Base-by-base conservation (phyloP, 768 basidiomycete species). In the Hygrocybe punicea region DNA sequence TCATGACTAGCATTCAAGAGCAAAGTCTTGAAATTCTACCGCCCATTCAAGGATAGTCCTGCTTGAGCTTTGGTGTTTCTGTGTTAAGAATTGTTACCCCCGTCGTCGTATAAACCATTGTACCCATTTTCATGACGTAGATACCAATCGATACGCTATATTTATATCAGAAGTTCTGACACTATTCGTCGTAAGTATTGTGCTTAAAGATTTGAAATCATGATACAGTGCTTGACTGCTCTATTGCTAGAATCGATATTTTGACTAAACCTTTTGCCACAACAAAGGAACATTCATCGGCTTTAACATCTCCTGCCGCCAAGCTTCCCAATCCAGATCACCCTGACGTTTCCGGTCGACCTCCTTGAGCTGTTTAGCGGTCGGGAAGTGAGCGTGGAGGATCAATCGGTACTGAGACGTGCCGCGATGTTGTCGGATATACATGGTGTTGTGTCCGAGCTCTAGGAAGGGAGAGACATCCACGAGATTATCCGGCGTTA, bases 21-120 rank as follows among this genome's bases (percentile, higher is more conserved):
- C 1, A 86, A 90, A 63, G 72, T 91, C 37, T 78, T 86, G 80
- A 86, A 83, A 67, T 77, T 86, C 67, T 91, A 90, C 70, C 85
- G 84, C 9, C 29, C 29, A 4, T 29, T 29, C 29, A 29, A 29
- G 8, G 29, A 29, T 8, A 29, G 8, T 29, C 29, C 29, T 29
- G 29, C 29, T 29, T 29, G 29, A 29, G 8, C 29, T 29, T 29
- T 8, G 29, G 8, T 29, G 29, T 29, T 29, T 4, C 29, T 29
- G 29, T 29, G 4, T 4, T 29, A 8, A 29, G 8, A 29, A 4
- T 29, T 29, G 29, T 29, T n/a, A n/a, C n/a, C 29, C 29, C 29
- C 8, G 29, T 29, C 29, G 29, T 29, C 29, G 29, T 29, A 29
- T 29, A 29, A 29, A 29, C 29, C 29, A 29, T 29, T 29, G 4